phyloP scores from a whole-genome alignment of 1,284 basidiomycete species.

The Kalmanozyma brasiliensis region DNA sequence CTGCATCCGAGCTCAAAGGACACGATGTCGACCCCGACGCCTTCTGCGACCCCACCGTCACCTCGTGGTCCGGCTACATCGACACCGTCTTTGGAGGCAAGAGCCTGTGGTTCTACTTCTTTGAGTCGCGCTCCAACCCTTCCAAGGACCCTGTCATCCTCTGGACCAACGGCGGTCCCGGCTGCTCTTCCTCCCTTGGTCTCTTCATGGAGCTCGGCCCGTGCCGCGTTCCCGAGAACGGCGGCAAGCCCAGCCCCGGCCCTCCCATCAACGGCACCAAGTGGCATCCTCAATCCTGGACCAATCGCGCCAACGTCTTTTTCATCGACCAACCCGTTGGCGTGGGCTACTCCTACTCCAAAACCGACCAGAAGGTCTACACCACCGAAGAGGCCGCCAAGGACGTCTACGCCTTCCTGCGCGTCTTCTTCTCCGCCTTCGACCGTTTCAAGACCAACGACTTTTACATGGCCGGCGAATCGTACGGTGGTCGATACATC shows the following conservation, averaged over 20 bases:
- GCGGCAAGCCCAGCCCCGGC: slow-evolving; percentile 31
- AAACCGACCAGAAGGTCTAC: slow-evolving; percentile 72
- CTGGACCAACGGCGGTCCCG: slow-evolving; percentile 63
- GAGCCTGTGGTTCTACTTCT: slow-evolving; percentile 85
- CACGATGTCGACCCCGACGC: slow-evolving; percentile 53
- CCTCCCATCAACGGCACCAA: slow-evolving; percentile 71
- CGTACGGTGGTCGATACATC: slow-evolving; percentile 77
- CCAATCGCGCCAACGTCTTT: slow-evolving; percentile 76
- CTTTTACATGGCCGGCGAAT: slow-evolving; percentile 59
- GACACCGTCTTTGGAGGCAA: slow-evolving; percentile 74
- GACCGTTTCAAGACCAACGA: slow-evolving; percentile 60
- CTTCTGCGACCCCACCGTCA: slow-evolving; percentile 63
- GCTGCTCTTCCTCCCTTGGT: slow-evolving; percentile 70
- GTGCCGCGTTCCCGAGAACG: slow-evolving; percentile 63
- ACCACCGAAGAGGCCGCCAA: slow-evolving; percentile 65
- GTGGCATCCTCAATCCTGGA: slow-evolving; percentile 77
- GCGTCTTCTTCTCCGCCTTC: slow-evolving; percentile 68
- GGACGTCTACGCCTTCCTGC: slow-evolving; percentile 68
- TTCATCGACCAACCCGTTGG: slow-evolving; percentile 79
- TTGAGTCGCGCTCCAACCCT: slow-evolving; percentile 79
- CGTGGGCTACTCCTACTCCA: slow-evolving; percentile 78
- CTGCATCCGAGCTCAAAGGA: slow-evolving; percentile 24
- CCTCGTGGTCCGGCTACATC: slow-evolving; percentile 70
- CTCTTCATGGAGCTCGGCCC: slow-evolving; percentile 77
- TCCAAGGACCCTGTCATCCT: slow-evolving; percentile 73